Percentiles rank a stretch among this genome's conserved stretches.
These are phyloP conservation scores for Solanum hybrid DNA, from an alignment of 305 asterid species.

Conservation along the genomic window DNA sequence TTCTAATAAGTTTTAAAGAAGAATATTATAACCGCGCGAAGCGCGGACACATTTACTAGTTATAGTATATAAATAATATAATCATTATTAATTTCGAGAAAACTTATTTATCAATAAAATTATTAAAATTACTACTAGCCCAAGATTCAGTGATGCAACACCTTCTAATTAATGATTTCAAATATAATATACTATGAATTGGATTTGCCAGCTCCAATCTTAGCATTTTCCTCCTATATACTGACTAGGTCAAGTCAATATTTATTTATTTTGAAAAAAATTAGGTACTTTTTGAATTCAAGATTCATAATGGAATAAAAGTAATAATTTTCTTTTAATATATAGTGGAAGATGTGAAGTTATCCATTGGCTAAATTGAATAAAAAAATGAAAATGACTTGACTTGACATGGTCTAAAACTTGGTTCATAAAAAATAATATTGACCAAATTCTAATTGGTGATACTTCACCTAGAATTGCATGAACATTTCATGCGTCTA, in stretches of 20 bases:
- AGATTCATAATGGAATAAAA: neutral
- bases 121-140: neutral
- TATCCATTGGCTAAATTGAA: neutral
- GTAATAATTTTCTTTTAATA: neutral
- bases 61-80: neutral
- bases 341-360: neutral
- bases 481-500: neutral
- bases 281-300: neutral
- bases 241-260: neutral
- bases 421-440: neutral
- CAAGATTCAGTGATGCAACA: neutral
- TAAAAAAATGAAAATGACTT: neutral
- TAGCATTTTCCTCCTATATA: neutral
- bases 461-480: neutral
- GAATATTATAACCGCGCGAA: too few species aligned
- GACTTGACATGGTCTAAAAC: neutral
- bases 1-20: too few species aligned
- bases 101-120: neutral
- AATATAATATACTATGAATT: neutral
- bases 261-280: neutral
- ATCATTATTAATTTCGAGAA: neutral
- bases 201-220: neutral
- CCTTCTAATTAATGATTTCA: neutral
- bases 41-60: too few species aligned
- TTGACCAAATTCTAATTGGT: neutral